A percentile compares a stretch with the other conserved stretches of the same genome.
phyloP scores from a whole-genome alignment of 148 eudicot genomes.

The Persicaria tinctoria region DNA sequence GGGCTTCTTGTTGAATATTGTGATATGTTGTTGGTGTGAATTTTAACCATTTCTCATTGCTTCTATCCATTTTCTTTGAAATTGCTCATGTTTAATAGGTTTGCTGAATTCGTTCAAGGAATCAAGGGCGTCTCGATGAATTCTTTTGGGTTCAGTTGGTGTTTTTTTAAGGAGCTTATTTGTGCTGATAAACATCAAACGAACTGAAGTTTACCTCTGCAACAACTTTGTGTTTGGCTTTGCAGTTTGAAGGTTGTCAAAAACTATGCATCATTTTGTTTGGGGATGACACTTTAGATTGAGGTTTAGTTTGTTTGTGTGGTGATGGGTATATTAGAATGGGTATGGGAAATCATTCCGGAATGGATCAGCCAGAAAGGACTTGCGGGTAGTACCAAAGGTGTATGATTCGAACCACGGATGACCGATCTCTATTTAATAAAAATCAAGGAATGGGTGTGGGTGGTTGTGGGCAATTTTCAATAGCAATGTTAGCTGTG shows the following conservation, averaged over 20 bases:
- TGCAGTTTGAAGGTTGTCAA: not conserved
- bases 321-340: not conserved
- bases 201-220: no score
- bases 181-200: no score
- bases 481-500: not conserved
- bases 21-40: not conserved
- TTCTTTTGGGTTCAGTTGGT: no score
- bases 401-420: no score
- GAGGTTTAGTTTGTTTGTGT: not conserved
- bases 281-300: not conserved
- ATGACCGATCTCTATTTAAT: no score
- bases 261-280: not conserved
- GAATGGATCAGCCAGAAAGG: no score
- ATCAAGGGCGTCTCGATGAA: no score
- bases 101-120: not conserved
- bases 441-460: no score
- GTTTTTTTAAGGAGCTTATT: no score
- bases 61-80: not conserved
- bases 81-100: not conserved
- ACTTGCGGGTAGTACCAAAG: no score
- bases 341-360: no score
- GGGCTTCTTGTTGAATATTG: conserved; percentile 12
- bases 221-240: not conserved
- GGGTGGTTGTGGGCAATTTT: conserved; percentile 1
- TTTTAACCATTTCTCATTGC: not conserved